Percentiles rank a stretch among this genome's conserved stretches.
Conservation (phyloP, 208 protist species). For the Leishmania mexicana region DNA sequence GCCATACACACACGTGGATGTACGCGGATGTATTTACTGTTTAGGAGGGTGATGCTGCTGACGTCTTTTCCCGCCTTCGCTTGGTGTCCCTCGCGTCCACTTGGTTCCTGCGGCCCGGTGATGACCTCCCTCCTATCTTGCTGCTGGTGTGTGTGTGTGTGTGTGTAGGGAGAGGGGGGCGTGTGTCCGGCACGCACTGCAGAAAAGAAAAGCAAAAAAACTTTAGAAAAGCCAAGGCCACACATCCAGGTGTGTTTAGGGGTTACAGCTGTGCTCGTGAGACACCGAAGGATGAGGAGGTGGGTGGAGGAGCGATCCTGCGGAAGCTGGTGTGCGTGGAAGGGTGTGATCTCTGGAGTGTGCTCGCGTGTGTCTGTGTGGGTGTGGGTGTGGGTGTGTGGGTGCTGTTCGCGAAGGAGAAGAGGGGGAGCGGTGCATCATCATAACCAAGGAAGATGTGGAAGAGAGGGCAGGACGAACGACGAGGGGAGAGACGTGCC, state of each 20-base stretch:
- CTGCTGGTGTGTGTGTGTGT: too few relatives aligned
- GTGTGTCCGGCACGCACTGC: too few relatives aligned
- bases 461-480: background rate
- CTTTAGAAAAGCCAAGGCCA: too few relatives aligned
- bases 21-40: background rate
- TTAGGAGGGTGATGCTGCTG: background rate
- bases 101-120: too few relatives aligned
- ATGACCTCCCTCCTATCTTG: too few relatives aligned
- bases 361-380: background rate
- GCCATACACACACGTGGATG: background rate
- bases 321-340: background rate
- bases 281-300: background rate
- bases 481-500: background rate
- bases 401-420: background rate
- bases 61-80: background rate
- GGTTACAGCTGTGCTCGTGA: background rate
- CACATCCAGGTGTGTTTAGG: background rate
- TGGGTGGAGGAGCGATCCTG: background rate
- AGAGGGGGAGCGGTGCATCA: background rate
- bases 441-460: background rate
- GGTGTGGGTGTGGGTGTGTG: background rate
- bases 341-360: background rate
- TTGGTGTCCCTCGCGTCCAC: too few relatives aligned
- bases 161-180: too few relatives aligned
- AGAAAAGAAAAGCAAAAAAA: too few relatives aligned